phyloP scores from a whole-genome alignment of 2,329 filamentous ascomycete species.

The Phialemoniopsis sp. region DNA sequence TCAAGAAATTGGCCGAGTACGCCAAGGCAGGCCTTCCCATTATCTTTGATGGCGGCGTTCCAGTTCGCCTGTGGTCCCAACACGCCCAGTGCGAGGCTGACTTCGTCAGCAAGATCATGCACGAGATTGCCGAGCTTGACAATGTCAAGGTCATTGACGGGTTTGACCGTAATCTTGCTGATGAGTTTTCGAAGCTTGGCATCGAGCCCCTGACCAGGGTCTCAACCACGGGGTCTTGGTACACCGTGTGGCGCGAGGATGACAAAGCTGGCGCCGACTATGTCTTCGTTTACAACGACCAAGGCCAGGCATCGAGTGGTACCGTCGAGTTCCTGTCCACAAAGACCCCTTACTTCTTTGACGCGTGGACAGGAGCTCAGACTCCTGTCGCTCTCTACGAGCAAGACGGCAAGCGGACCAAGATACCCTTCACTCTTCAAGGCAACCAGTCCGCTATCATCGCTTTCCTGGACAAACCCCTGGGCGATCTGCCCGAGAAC shows the following conservation, averaged over 20 bases:
- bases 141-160: constrained; percentile 28
- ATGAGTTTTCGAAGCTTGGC: constrained; percentile 19
- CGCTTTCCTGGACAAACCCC: constrained; percentile 4
- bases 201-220: constrained; percentile 24
- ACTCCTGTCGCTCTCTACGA: constrained; percentile 17
- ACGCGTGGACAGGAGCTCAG: constrained; percentile 36
- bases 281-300: constrained; percentile 30
- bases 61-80: too few relatives aligned
- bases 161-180: constrained; percentile 20
- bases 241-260: constrained; percentile 28
- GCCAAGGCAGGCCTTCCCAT: constrained; percentile 34
- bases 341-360: constrained; percentile 13
- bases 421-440: constrained; percentile 26
- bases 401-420: constrained; percentile 11
- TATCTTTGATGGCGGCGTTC: constrained; percentile 29
- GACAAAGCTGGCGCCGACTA: constrained; percentile 20
- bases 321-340: constrained; percentile 2
- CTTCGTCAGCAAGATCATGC: too few relatives aligned
- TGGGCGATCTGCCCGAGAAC: background rate
- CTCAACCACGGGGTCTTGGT: constrained; percentile 22
- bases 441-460: constrained; percentile 33
- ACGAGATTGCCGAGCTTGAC: constrained; percentile 12
- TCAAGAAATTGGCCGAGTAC: constrained; percentile 24
- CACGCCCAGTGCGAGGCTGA: constrained; percentile 12
- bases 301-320: background rate